Conservation (phyloP, 176 grass and related monocot species). For the Saccharum spontaneum region DNA sequence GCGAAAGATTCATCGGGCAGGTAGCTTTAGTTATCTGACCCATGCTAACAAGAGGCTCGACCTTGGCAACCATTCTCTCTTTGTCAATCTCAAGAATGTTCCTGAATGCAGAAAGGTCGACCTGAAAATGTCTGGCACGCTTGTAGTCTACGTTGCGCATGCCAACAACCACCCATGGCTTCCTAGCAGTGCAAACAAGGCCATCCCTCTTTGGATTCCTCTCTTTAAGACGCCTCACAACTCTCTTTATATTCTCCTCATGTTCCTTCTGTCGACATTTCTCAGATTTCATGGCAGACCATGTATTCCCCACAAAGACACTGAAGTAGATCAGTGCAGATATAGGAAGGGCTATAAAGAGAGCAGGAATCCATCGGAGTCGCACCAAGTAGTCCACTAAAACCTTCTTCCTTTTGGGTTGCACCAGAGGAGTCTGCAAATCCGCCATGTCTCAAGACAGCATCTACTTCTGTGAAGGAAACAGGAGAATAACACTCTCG, state of each 20-base stretch:
- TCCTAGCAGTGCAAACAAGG: constrained; percentile 87
- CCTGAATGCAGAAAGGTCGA: constrained; percentile 79
- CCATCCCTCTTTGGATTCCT: constrained; percentile 88
- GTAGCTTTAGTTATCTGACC: constrained; percentile 79
- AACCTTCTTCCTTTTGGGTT: constrained; percentile 67
- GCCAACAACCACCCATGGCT: constrained; percentile 85
- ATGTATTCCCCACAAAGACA: constrained; percentile 58
- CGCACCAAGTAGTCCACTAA: constrained; percentile 78
- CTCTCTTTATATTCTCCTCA: constrained; percentile 65
- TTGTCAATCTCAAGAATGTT: constrained; percentile 85
- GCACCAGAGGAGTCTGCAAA: constrained; percentile 50
- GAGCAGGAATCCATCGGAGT: constrained; percentile 81
- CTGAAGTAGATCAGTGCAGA: constrained; percentile 70
- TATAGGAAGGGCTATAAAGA: constrained; percentile 79
- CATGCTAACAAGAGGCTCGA: constrained; percentile 95
- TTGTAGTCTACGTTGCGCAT: constrained; percentile 98
- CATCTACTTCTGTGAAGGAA: neutral
- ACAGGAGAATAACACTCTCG: too few relatives aligned
- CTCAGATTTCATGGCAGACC: constrained; percentile 78
- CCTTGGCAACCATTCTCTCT: constrained; percentile 76
- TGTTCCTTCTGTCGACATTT: constrained; percentile 70
- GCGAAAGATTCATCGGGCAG: constrained; percentile 75
- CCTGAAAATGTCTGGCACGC: constrained; percentile 81
- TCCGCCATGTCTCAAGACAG: constrained; percentile 54
- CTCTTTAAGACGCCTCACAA: constrained; percentile 79